phyloP scores from a whole-genome alignment of 192 early-diverging fungal genomes.

The Coemansia interrupta region DNA sequence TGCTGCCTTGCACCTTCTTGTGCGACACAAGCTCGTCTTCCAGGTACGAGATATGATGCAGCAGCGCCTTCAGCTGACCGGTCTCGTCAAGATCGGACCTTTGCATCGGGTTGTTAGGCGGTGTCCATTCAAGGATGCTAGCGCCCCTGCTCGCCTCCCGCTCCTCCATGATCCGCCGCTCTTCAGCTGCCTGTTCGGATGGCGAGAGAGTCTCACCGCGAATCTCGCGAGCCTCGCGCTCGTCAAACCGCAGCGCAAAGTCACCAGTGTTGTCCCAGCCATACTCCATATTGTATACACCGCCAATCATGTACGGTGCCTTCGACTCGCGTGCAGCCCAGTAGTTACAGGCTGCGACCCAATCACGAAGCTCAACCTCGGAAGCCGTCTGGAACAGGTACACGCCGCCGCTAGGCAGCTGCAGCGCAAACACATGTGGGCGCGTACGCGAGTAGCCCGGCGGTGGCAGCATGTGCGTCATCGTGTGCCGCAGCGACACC shows the following conservation, averaged over 20 bases:
- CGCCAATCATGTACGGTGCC: constrained; percentile 80
- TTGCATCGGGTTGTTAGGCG: constrained; percentile 54
- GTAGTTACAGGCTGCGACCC: constrained; percentile 88
- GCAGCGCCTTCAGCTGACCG: constrained; percentile 61
- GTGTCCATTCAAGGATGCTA: constrained; percentile 51
- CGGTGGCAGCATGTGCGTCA: constrained; percentile 77
- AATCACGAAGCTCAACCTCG: constrained; percentile 69
- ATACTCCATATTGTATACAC: constrained; percentile 87
- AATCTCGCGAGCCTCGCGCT: constrained; percentile 43
- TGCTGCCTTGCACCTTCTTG: constrained; percentile 58
- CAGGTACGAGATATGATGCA: constrained; percentile 61
- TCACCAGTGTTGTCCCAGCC: constrained; percentile 77
- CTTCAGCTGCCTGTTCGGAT: constrained; percentile 37
- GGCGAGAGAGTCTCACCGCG: constrained; percentile 30
- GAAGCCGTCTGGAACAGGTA: constrained; percentile 85
- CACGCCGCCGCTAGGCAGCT: constrained; percentile 74
- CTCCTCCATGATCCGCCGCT: constrained; percentile 36
- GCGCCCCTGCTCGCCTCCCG: constrained; percentile 40
- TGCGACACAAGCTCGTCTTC: constrained; percentile 68
- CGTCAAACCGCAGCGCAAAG: constrained; percentile 44
- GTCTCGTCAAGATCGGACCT: constrained; percentile 52
- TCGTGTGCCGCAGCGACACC: constrained; percentile 72
- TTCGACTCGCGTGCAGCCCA: constrained; percentile 91
- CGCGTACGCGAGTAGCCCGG: constrained; percentile 78
- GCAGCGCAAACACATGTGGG: constrained; percentile 82